Evolutionary conservation across 768 basidiomycete genomes (phyloP).

Genomic region (Suillus subalutaceus): DNA sequence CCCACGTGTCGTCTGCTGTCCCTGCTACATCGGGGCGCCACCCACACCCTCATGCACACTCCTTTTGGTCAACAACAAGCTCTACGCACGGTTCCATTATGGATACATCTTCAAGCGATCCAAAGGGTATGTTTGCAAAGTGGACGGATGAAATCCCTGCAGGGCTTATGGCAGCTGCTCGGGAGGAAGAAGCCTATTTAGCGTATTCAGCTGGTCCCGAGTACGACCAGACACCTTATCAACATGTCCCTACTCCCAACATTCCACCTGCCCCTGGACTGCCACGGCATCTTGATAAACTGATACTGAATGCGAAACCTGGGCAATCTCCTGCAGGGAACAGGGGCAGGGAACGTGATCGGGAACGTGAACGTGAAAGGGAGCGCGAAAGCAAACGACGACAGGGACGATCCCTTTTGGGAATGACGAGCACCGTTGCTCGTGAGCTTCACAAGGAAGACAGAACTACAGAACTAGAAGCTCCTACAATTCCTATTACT

Average conservation of each 20-base stretch:
- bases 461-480: slow-evolving; percentile 25
- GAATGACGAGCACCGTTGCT: slow-evolving; percentile 38
- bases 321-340: slow-evolving; percentile 36
- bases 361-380: slow-evolving; percentile 30
- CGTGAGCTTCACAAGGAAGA: slow-evolving; percentile 30
- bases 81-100: slow-evolving; percentile 35
- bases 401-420: slow-evolving; percentile 36
- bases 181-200: slow-evolving; percentile 81
- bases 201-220: slow-evolving; percentile 35
- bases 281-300: slow-evolving; percentile 90
- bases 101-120: slow-evolving; percentile 30
- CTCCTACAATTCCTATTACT: slow-evolving; percentile 35
- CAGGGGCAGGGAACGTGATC: slow-evolving; percentile 36
- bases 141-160: slow-evolving; percentile 86
- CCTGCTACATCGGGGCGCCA: slow-evolving; percentile 37
- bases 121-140: slow-evolving; percentile 33
- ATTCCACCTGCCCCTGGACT: slow-evolving; percentile 88
- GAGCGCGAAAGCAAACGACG: slow-evolving; percentile 35
- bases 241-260: slow-evolving; percentile 62
- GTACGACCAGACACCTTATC: slow-evolving; percentile 42
- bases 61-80: slow-evolving; percentile 47
- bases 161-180: slow-evolving; percentile 77
- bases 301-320: slow-evolving; percentile 73
- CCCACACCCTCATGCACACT: slow-evolving; percentile 34
- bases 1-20: slow-evolving; percentile 36